These are phyloP conservation scores for Dichotomocladium elegans DNA, from an alignment of 371 early-diverging fungal genomes.

Conservation along the genomic window DNA sequence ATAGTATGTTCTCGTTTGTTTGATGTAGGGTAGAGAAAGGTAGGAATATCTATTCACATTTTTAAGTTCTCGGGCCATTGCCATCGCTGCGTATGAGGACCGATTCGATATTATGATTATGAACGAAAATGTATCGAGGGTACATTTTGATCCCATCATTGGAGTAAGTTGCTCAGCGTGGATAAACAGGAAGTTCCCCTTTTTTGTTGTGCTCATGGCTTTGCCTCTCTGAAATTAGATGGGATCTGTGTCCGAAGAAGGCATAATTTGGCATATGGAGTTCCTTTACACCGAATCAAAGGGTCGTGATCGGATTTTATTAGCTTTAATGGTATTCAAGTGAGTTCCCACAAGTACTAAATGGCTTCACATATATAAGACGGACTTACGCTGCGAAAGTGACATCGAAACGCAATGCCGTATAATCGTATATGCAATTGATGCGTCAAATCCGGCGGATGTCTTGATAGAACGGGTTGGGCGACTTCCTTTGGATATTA, in stretches of 20 bases:
- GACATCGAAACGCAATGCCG: conserved; percentile 36
- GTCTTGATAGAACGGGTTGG: conserved; percentile 28
- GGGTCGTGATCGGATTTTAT: conserved; percentile 20
- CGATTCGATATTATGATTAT: conserved; percentile 36
- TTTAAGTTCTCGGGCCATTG: conserved; percentile 35
- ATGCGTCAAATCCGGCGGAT: conserved; percentile 23
- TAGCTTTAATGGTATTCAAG: conserved; percentile 33
- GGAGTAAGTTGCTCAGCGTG: conserved; percentile 21
- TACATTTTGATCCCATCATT: conserved; percentile 28
- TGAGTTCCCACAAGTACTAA: no score
- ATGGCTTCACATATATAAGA: not conserved
- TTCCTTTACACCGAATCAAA: conserved; percentile 28
- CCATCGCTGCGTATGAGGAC: conserved; percentile 36
- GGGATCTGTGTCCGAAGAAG: conserved; percentile 29
- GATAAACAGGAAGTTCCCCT: no score
- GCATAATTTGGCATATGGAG: conserved; percentile 50
- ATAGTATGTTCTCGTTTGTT: conserved; percentile 14
- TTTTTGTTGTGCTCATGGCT: no score
- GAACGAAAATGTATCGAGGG: conserved; percentile 19
- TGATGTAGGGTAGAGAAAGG: not conserved
- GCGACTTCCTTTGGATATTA: conserved; percentile 28
- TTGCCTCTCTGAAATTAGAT: no score
- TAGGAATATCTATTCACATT: not conserved
- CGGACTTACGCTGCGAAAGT: conserved; percentile 8
- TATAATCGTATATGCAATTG: conserved; percentile 24